phyloP scores from a whole-genome alignment of 306 rosid species.

The Dalbergia oliveri region DNA sequence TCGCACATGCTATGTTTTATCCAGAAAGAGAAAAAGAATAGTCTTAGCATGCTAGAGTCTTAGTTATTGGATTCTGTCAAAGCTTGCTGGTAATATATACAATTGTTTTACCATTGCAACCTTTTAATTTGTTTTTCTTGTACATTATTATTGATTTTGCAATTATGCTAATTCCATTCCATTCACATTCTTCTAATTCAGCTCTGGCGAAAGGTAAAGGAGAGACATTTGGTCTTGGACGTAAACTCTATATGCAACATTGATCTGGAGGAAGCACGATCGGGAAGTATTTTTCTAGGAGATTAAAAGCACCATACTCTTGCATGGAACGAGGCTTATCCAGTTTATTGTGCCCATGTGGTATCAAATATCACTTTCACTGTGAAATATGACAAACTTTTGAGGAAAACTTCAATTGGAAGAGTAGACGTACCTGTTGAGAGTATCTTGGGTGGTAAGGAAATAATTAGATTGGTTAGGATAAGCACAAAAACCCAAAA shows the following conservation, averaged over 20 bases:
- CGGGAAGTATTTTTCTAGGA: conserved; percentile 58
- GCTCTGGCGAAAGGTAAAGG: too few relatives aligned
- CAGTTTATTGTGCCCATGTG: conserved; percentile 70
- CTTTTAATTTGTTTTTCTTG: too few relatives aligned
- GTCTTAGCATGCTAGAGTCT: too few relatives aligned
- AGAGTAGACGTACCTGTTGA: conserved; percentile 67
- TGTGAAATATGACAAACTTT: conserved; percentile 66
- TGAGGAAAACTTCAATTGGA: conserved; percentile 71
- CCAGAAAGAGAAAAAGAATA: too few relatives aligned
- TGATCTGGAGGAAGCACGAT: conserved; percentile 74
- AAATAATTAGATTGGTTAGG: conserved; percentile 63
- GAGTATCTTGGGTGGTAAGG: conserved; percentile 56
- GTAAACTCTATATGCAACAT: conserved; percentile 63
- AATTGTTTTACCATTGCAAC: too few relatives aligned
- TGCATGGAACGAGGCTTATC: conserved; percentile 69
- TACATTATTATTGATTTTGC: too few relatives aligned
- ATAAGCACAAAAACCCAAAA: conserved; percentile 54
- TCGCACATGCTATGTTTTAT: too few relatives aligned
- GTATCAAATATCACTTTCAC: conserved; percentile 66
- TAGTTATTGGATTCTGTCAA: too few relatives aligned
- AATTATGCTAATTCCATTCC: too few relatives aligned
- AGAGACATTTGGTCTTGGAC: too few relatives aligned
- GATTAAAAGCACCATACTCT: conserved; percentile 59
- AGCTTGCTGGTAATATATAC: too few relatives aligned
- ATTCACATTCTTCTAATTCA: too few relatives aligned